Base-by-base conservation (phyloP, 1,284 basidiomycete genomes). In the Paramarasmius palmivorus region DNA sequence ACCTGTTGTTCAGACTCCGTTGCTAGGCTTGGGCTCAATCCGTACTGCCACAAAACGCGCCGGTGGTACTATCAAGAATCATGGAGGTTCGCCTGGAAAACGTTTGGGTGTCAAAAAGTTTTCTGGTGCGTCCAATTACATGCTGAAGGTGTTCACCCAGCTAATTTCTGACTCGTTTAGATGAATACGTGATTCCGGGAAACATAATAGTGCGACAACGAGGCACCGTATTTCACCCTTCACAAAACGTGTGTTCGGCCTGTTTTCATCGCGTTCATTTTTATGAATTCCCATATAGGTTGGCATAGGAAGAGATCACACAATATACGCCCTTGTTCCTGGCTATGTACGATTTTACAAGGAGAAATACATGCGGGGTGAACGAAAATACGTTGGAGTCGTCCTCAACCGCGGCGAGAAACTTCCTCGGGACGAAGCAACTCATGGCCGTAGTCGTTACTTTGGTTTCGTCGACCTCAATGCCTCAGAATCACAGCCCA, bases 1-100 rank as follows among this genome's bases (percentile, higher is more conserved):
- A 51, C 41, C 36, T 50, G 52, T 59, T 52, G 54, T 53, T 50
- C 26, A 19, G 45, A 49, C 57, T 53, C 54, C 37, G 26, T 40
- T 50, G 54, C 45, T 4, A 54, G 69, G 66, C 36, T 52, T 76
- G 67, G 85, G 88, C 34, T 84, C 94, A 54, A 77, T 95, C 52
- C 86, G 95, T 69, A 95, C 90, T 20, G 93, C 95, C 41, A 97
- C 95, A 52, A 98, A 98, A 73, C 86, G 92, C 50, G 94, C 93
- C 51, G 95, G 95, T 65, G 95, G 95, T 50, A 92, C 89, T 23
- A 89, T 94, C 4, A 86, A 88, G 68, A 97, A 97, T 68, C 88
- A 94, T 61, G 87, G 95, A 59, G 90, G 92, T 57, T 94, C 93
- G 2, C 88, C 92, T 32, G 95, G 95, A 61, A 90, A 93, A 73